Percentiles rank a stretch among this genome's conserved stretches.
phyloP scores from a whole-genome alignment of 345 rosid genomes.

The Draba incana region DNA sequence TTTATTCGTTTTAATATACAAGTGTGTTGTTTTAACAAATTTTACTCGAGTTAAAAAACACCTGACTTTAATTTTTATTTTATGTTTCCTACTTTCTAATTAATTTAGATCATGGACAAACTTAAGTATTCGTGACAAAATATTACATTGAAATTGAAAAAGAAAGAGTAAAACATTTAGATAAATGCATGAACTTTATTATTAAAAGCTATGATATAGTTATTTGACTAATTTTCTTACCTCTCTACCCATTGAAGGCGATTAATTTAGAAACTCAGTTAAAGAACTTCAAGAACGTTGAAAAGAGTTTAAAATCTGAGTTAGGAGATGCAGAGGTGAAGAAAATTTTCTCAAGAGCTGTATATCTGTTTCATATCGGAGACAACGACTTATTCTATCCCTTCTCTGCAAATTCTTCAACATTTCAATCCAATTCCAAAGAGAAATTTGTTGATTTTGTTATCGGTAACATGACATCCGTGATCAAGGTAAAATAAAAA shows the following conservation, averaged over 20 bases:
- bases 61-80: too few species aligned
- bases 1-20: too few species aligned
- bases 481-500: constrained; percentile 43
- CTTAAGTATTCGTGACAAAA: background rate
- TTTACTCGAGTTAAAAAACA: too few species aligned
- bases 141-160: too few species aligned
- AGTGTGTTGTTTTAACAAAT: too few species aligned
- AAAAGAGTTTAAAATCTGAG: constrained; percentile 38
- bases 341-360: constrained; percentile 44
- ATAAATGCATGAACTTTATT: too few species aligned
- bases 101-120: background rate
- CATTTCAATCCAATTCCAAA: constrained; percentile 32
- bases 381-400: constrained; percentile 41
- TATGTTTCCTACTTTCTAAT: too few species aligned
- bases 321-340: constrained; percentile 46
- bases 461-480: constrained; percentile 5
- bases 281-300: constrained; percentile 1
- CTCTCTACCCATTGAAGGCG: too few species aligned
- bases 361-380: constrained; percentile 50
- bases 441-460: constrained; percentile 46
- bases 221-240: too few species aligned
- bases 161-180: too few species aligned
- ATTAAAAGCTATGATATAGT: too few species aligned
- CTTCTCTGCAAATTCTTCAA: constrained; percentile 36
- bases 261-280: too few species aligned